Conservation (phyloP, 192 early-diverging fungal genomes). For the Piromyces sp. region DNA sequence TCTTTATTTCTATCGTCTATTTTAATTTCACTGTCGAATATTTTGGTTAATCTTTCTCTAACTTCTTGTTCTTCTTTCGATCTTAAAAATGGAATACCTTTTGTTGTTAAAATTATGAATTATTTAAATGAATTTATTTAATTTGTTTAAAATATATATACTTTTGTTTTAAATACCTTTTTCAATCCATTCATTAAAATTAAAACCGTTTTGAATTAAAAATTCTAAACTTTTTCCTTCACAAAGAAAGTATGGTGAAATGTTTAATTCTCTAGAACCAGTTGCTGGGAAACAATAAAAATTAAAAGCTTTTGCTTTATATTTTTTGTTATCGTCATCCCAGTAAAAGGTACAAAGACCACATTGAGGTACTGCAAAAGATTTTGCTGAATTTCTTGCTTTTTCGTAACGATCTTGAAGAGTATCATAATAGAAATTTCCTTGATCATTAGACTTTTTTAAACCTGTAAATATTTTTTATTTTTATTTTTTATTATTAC, state of each 20-base stretch:
- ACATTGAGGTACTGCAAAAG: slow-evolving; percentile 52
- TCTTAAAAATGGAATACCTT: slow-evolving; percentile 61
- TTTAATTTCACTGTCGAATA: slow-evolving; percentile 15
- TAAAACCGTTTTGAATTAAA: slow-evolving; percentile 55
- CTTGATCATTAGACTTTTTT: background rate
- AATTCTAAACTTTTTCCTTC: slow-evolving; percentile 51
- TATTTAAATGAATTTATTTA: too few relatives aligned
- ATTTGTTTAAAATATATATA: too few relatives aligned
- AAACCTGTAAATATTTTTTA: background rate
- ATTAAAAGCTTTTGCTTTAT: slow-evolving; percentile 68
- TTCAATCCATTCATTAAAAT: slow-evolving; percentile 75
- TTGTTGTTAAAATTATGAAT: too few relatives aligned
- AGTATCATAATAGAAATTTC: slow-evolving; percentile 1
- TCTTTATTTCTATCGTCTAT: slow-evolving; percentile 29
- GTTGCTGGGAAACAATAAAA: slow-evolving; percentile 67
- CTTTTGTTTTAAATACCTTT: slow-evolving; percentile 4
- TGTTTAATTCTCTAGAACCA: slow-evolving; percentile 18
- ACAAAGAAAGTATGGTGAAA: slow-evolving; percentile 29
- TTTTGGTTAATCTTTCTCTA: slow-evolving; percentile 1
- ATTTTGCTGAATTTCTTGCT: slow-evolving; percentile 20
- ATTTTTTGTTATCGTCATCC: slow-evolving; percentile 20
- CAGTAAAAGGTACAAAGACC: slow-evolving; percentile 73
- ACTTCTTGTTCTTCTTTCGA: slow-evolving; percentile 27
- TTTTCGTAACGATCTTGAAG: slow-evolving; percentile 36
- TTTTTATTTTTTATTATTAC: too few relatives aligned